A percentile compares a stretch with the other conserved stretches of the same genome.
These are phyloP conservation scores for Oryza meridionalis DNA, from an alignment of 176 grass and related monocot species.

Conservation along the genomic window DNA sequence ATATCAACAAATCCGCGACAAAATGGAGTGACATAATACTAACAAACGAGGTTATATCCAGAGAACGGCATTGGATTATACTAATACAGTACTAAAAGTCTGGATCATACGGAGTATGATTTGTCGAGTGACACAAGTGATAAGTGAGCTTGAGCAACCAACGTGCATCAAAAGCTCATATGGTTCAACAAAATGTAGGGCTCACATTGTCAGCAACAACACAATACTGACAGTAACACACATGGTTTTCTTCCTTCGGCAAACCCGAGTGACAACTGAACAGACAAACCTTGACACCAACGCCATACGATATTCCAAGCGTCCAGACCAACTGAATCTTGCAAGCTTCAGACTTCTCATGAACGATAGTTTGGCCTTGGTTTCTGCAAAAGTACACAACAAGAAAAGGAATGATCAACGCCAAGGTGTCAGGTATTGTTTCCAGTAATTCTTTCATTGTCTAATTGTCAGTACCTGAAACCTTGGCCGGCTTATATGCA, in stretches of 20 bases:
- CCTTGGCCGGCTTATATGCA: constrained; percentile 24
- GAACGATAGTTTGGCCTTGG: neutral
- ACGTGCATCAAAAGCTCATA: neutral
- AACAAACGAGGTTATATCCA: no score
- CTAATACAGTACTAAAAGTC: no score
- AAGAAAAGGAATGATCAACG: neutral
- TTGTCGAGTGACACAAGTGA: no score
- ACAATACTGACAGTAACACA: neutral
- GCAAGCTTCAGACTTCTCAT: neutral
- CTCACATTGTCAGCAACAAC: neutral
- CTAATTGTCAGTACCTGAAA: constrained; percentile 20
- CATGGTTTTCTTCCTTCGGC: neutral
- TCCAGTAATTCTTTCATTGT: no score
- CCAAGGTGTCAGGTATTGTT: neutral
- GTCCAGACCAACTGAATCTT: neutral
- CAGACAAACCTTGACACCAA: neutral
- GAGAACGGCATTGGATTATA: no score
- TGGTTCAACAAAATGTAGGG: constrained; percentile 11
- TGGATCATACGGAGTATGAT: no score
- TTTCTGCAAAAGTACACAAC: constrained; percentile 1
- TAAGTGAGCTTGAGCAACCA: neutral
- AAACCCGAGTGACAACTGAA: neutral
- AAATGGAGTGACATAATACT: no score
- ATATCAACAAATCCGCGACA: no score
- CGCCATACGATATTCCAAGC: no score